Conservation (phyloP, 2,329 filamentous ascomycete species). For the Colletotrichum echinochloae region DNA sequence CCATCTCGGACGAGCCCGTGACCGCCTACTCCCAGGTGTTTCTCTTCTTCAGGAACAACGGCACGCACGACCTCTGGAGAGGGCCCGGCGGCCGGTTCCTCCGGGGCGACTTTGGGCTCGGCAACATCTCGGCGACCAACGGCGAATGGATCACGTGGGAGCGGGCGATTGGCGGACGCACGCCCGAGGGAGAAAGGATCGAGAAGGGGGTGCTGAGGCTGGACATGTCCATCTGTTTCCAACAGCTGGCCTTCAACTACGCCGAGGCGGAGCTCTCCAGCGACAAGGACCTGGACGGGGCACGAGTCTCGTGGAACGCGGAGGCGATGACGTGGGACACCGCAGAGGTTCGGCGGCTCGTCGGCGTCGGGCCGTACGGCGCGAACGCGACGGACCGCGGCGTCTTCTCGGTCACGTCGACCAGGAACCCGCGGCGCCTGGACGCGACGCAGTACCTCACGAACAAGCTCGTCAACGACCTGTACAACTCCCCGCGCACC, state of each 20-base stretch:
- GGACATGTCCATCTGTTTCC: slow-evolving; percentile 41
- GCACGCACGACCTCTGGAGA: slow-evolving; percentile 8
- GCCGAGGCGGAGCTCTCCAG: slow-evolving; percentile 42
- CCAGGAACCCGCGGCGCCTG: slow-evolving; percentile 21
- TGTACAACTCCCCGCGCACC: slow-evolving; percentile 37
- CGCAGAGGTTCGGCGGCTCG: slow-evolving; percentile 33
- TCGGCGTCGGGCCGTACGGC: slow-evolving; percentile 25
- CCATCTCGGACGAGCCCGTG: neutral
- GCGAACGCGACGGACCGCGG: slow-evolving; percentile 24
- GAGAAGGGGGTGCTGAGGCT: slow-evolving; percentile 32
- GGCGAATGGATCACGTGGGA: slow-evolving; percentile 23
- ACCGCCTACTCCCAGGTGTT: neutral
- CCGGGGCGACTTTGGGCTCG: neutral
- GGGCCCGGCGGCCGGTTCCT: neutral
- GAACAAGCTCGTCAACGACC: slow-evolving; percentile 41
- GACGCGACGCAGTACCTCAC: slow-evolving; percentile 40
- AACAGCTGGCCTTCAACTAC: slow-evolving; percentile 38
- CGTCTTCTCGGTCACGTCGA: slow-evolving; percentile 38
- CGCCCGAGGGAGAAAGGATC: slow-evolving; percentile 10
- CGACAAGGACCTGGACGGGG: slow-evolving; percentile 38
- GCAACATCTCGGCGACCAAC: neutral
- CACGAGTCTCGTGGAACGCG: slow-evolving; percentile 37
- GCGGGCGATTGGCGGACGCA: neutral
- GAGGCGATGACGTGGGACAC: slow-evolving; percentile 36
- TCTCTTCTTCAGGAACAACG: slow-evolving; percentile 21